Evolutionary conservation across 148 eudicot genomes (phyloP).

Genomic region (Chenopodium suecicum): DNA sequence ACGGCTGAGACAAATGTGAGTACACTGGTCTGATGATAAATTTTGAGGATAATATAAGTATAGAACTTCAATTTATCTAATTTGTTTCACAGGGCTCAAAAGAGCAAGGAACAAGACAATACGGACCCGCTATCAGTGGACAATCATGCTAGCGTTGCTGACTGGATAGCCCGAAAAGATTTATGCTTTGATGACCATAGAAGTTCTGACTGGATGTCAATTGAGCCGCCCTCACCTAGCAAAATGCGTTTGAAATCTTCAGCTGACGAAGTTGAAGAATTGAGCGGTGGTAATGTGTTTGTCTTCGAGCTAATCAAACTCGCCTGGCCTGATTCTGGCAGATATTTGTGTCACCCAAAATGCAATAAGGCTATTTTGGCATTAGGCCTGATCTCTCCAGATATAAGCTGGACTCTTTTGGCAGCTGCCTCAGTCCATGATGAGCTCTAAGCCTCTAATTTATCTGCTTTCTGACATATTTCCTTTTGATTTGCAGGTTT

Average conservation of each 20-base stretch:
- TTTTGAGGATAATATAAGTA: not conserved
- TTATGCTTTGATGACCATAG: conserved; percentile 50
- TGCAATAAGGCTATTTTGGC: too few relatives aligned
- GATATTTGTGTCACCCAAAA: not conserved
- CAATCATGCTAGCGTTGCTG: conserved; percentile 38
- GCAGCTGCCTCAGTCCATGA: too few relatives aligned
- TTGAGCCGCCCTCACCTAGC: conserved; percentile 58
- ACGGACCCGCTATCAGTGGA: conserved; percentile 63
- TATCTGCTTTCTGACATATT: not conserved
- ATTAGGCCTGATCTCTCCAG: not conserved
- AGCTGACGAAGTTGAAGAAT: conserved; percentile 59
- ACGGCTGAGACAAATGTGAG: conserved; percentile 66
- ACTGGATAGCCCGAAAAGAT: conserved; percentile 62
- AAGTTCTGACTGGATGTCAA: conserved; percentile 61
- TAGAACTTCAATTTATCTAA: not conserved
- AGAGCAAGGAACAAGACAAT: conserved; percentile 50
- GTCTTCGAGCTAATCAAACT: not conserved
- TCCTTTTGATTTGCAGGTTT: conserved; percentile 51
- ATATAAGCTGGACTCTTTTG: not conserved
- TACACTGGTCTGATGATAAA: not conserved
- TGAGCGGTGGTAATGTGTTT: conserved; percentile 51
- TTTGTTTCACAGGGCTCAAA: conserved; percentile 41
- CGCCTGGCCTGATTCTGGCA: not conserved
- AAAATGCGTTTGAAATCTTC: conserved; percentile 41
- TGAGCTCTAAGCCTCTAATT: too few relatives aligned